A percentile compares a stretch with the other conserved stretches of the same genome.
Conservation (phyloP, 2,329 filamentous ascomycete species). For the Orbilia ellipsospora region DNA sequence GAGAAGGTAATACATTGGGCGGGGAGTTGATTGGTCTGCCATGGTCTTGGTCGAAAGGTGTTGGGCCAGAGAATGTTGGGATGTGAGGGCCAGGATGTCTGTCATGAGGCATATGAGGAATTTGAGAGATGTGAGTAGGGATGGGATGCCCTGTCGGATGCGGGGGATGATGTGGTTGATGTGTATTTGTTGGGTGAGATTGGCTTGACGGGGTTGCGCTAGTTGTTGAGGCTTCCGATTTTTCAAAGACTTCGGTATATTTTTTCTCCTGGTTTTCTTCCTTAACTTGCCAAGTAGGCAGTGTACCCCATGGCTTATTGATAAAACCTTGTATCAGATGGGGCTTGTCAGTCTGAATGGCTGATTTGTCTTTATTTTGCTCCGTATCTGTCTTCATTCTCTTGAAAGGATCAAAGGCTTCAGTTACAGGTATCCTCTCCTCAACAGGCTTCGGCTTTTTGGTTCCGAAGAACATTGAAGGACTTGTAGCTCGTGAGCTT, state of each 20-base stretch:
- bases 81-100: slow-evolving; percentile 68
- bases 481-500: slow-evolving; percentile 65
- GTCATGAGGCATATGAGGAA: slow-evolving; percentile 80
- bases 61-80: slow-evolving; percentile 61
- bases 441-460: slow-evolving; percentile 75
- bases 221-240: slow-evolving; percentile 67
- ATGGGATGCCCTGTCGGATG: slow-evolving; percentile 67
- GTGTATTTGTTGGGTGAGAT: slow-evolving; percentile 76
- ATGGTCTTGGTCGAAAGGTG: slow-evolving; percentile 79
- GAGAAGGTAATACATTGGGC: slow-evolving; percentile 57
- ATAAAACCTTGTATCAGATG: slow-evolving; percentile 69
- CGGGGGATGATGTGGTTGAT: slow-evolving; percentile 80
- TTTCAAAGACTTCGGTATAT: slow-evolving; percentile 84
- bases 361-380: slow-evolving; percentile 69
- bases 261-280: slow-evolving; percentile 78
- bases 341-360: slow-evolving; percentile 79
- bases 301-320: slow-evolving; percentile 73
- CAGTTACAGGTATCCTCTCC: slow-evolving; percentile 68
- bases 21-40: slow-evolving; percentile 42
- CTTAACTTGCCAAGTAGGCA: slow-evolving; percentile 82
- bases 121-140: slow-evolving; percentile 73
- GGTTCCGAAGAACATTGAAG: slow-evolving; percentile 71
- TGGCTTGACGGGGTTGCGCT: slow-evolving; percentile 76
- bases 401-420: slow-evolving; percentile 73
- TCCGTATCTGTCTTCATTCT: slow-evolving; percentile 69